Evolutionary conservation across 2,329 filamentous ascomycete species (phyloP), one percentile per base, ranked within the genome.

Genomic region (Xylariaceae sp.): DNA sequence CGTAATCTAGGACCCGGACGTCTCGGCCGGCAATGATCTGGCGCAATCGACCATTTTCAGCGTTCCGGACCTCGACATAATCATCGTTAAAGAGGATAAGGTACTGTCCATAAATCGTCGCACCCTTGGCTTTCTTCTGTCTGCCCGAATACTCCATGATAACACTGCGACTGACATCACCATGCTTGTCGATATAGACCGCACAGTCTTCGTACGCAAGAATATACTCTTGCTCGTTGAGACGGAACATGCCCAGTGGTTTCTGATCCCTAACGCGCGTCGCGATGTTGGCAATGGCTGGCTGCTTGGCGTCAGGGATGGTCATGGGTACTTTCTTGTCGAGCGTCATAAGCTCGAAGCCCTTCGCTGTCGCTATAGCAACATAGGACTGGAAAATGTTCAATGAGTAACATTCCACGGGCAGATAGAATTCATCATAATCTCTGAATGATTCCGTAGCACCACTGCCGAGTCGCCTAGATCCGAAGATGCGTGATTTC

Each of bases 111-210:
- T 91, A 95, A 77, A 97, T 87, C 62, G 92, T 94, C 1, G 92
- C 92, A 10, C 86, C 85, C 63, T 88, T 87, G 1, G 94, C 94
- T 73, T 84, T 84, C 74, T 84, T 85, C 71, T 84, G 82, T 69
- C 88, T 93, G 66, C 94, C 94, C n/a, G 96, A 94, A 73, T 97
- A 99, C 72, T 97, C 92, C 92, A 99, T 96, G 69, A 97, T 92
- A 60, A 97, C 90, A 34, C 88, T 91, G 51, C 95, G 88, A 45
- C 87, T 93, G 34, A 99, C 91, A 62, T 99, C 94, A 65, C 94
- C 94, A 74, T 97, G 92, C 76, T 97, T 97, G 78, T 99, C 95
- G 71, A 97, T 89, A 70, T 97, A 99, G 7, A 99, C 92, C 15
- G 92, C 94, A 68, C 93, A 97, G 74, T 97, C 92, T 74, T 95